A percentile compares a stretch with the other conserved stretches of the same genome.
These are phyloP conservation scores for Trypanosoma vivax DNA, from an alignment of 208 protist genomes.

Conservation along the genomic window DNA sequence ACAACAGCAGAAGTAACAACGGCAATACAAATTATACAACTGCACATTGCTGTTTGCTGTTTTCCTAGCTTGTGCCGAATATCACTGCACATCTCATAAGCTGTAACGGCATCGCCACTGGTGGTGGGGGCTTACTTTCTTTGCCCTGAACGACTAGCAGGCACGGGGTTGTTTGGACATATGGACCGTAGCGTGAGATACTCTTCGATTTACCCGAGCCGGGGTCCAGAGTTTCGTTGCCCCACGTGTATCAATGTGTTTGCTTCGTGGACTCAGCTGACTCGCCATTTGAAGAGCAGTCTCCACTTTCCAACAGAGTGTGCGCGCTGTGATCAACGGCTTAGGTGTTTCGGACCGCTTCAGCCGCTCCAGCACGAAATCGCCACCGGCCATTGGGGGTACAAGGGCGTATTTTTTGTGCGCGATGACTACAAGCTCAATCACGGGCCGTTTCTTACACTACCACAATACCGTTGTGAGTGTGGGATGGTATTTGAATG, in stretches of 20 bases:
- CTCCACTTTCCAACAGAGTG: constrained; percentile 53
- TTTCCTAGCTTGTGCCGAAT: too few species aligned
- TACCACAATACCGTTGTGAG: constrained; percentile 56
- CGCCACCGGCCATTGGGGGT: constrained; percentile 38
- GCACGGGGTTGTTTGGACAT: too few species aligned
- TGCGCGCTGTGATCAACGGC: constrained; percentile 29
- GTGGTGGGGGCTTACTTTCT: too few species aligned
- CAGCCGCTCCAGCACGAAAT: constrained; percentile 48
- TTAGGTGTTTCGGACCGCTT: constrained; percentile 59
- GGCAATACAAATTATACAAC: too few species aligned
- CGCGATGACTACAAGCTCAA: constrained; percentile 46
- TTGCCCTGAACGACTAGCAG: too few species aligned
- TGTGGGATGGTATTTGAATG: constrained; percentile 56
- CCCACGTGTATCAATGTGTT: constrained; percentile 52
- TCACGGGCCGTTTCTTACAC: constrained; percentile 24
- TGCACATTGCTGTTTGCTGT: too few species aligned
- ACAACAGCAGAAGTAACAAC: too few species aligned
- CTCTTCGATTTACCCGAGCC: background rate
- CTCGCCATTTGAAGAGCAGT: constrained; percentile 50
- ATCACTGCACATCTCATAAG: too few species aligned
- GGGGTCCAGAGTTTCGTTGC: constrained; percentile 35
- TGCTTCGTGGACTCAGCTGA: constrained; percentile 61
- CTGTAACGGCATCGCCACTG: too few species aligned
- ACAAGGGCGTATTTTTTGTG: constrained; percentile 58
- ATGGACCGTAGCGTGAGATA: too few species aligned